These are phyloP conservation scores for Sporormia fimetaria DNA, from an alignment of 495 filamentous ascomycete genomes.

Conservation along the genomic window DNA sequence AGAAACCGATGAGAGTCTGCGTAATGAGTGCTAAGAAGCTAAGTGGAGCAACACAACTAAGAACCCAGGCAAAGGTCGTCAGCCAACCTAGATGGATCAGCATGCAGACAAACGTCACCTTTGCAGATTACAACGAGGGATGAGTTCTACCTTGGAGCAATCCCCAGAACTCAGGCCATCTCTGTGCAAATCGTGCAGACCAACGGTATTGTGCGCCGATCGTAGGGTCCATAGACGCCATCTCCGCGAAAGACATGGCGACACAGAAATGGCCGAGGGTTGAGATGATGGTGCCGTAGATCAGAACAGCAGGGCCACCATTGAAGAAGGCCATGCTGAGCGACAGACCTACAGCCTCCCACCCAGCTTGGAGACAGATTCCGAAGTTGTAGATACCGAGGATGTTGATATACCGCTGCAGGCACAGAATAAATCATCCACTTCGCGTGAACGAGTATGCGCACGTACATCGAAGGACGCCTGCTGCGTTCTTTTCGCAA, in stretches of 20 bases:
- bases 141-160: constrained; percentile 19
- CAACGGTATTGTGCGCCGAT: constrained; percentile 24
- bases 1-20: constrained; percentile 22
- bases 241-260: constrained; percentile 30
- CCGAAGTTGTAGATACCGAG: constrained; percentile 22
- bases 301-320: constrained; percentile 31
- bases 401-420: constrained; percentile 23
- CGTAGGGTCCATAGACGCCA: constrained; percentile 31
- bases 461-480: no score
- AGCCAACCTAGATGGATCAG: constrained; percentile 15
- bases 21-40: constrained; percentile 20
- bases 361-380: constrained; percentile 24
- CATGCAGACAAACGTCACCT: constrained; percentile 1
- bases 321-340: constrained; percentile 25
- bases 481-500: no score
- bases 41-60: constrained; percentile 12
- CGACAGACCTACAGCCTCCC: constrained; percentile 26
- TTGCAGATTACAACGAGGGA: neutral
- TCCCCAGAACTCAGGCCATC: constrained; percentile 33
- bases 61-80: constrained; percentile 23
- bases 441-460: no score
- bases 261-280: constrained; percentile 25
- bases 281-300: constrained; percentile 28
- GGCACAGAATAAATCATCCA: no score
- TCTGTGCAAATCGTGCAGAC: constrained; percentile 31